Conservation (phyloP, 768 basidiomycete species). For the Kwoniella shandongensis region DNA sequence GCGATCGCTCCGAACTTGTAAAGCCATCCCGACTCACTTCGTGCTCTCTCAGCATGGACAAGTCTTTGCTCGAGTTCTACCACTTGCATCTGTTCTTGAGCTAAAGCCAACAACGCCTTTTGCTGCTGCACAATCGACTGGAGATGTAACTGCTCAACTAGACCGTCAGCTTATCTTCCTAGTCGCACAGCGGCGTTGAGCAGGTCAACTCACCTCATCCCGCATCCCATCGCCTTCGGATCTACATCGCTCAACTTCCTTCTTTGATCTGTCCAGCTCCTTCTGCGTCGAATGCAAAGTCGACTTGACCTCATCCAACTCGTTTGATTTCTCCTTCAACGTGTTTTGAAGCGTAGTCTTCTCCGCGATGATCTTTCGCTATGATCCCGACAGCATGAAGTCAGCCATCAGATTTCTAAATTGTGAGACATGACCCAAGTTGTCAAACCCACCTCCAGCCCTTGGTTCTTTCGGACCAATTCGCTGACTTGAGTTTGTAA, state of each 20-base stretch:
- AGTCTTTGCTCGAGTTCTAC: conserved; percentile 43
- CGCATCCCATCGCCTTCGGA: conserved; percentile 36
- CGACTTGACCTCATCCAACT: conserved; percentile 2
- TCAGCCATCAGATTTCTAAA: neutral
- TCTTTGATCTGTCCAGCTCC: conserved; percentile 4
- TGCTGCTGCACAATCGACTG: conserved; percentile 38
- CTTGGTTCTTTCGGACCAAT: conserved; percentile 35
- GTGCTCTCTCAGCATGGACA: conserved; percentile 33
- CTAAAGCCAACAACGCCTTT: conserved; percentile 37
- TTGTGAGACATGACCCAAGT: neutral
- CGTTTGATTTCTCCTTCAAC: conserved; percentile 2
- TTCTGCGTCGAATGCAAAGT: conserved; percentile 2
- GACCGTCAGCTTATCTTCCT: conserved; percentile 2
- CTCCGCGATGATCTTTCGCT: conserved; percentile 16
- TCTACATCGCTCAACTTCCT: conserved; percentile 32
- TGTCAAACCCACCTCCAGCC: conserved; percentile 20
- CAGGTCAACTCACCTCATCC: conserved; percentile 38
- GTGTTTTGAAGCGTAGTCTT: conserved; percentile 1
- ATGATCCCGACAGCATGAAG: neutral
- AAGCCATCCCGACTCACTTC: conserved; percentile 25
- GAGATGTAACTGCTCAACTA: conserved; percentile 33
- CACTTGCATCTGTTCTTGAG: conserved; percentile 42
- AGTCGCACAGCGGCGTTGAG: neutral
- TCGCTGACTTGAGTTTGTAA: conserved; percentile 37
- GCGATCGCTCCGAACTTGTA: neutral